phyloP scores from a whole-genome alignment of 2,329 filamentous ascomycete genomes.

The Myotisia sp. region DNA sequence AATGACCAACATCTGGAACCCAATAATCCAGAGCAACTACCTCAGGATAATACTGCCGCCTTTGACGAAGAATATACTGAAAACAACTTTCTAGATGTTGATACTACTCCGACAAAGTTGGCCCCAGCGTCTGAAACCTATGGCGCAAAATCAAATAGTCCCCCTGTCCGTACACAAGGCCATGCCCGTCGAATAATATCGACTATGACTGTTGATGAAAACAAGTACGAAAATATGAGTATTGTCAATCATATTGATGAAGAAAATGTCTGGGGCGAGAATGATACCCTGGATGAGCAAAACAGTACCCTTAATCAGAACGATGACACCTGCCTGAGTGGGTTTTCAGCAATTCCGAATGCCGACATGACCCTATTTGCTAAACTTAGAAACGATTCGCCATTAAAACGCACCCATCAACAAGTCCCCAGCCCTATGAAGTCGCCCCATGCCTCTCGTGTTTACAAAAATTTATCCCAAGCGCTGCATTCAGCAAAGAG shows the following conservation, averaged over 20 bases:
- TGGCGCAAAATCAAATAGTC: too few species aligned
- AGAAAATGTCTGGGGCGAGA: too few species aligned
- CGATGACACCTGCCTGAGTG: constrained; percentile 50
- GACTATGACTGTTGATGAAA: constrained; percentile 26
- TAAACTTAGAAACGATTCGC: constrained; percentile 50
- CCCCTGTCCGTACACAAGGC: too few species aligned
- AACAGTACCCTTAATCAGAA: constrained; percentile 20
- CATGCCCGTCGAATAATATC: constrained; percentile 14
- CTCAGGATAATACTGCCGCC: background rate
- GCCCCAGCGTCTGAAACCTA: background rate
- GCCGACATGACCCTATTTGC: constrained; percentile 69
- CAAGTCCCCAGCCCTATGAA: constrained; percentile 32
- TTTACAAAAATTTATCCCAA: too few species aligned
- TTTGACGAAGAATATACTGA: background rate
- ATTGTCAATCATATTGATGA: constrained; percentile 23
- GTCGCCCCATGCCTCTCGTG: constrained; percentile 10
- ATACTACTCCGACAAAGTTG: too few species aligned
- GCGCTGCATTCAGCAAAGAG: constrained; percentile 28
- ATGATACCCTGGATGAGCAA: constrained; percentile 12
- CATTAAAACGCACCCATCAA: constrained; percentile 36
- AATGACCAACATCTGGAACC: too few species aligned
- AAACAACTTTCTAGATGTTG: too few species aligned
- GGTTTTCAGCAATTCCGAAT: constrained; percentile 70
- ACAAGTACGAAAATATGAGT: constrained; percentile 30
- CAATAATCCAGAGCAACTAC: too few species aligned